A percentile compares a stretch with the other conserved stretches of the same genome.
Evolutionary conservation across 2,329 filamentous ascomycete species (phyloP).

Genomic region (Aspergillus sp.): DNA sequence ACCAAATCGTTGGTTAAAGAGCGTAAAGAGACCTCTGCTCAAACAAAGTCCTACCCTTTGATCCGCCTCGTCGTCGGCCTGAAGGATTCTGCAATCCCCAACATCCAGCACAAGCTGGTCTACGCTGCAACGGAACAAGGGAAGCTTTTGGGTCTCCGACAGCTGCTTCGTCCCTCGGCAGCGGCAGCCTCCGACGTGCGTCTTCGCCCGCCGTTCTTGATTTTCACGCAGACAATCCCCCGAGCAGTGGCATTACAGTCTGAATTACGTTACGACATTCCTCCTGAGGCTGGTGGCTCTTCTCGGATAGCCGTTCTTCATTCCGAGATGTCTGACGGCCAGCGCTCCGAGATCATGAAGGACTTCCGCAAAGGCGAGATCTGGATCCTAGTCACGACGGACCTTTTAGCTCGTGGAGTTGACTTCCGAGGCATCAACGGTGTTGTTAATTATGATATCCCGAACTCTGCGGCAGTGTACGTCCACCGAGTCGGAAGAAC

Average conservation of each 20-base stretch:
- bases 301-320: constrained; percentile 87
- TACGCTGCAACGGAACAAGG: constrained; percentile 93
- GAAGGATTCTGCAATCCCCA: constrained; percentile 93
- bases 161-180: constrained; percentile 76
- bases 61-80: constrained; percentile 90
- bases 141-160: constrained; percentile 86
- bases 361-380: constrained; percentile 88
- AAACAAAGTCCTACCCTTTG: constrained; percentile 48
- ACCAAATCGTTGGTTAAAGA: constrained; percentile 66
- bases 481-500: constrained; percentile 92
- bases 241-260: constrained; percentile 83
- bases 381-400: constrained; percentile 95
- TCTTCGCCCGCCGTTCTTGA: constrained; percentile 83
- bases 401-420: constrained; percentile 85
- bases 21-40: constrained; percentile 39
- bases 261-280: constrained; percentile 93
- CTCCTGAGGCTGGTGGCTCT: constrained; percentile 79
- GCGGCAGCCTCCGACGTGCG: constrained; percentile 47
- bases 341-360: constrained; percentile 78
- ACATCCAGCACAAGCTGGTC: constrained; percentile 81
- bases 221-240: constrained; percentile 95
- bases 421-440: constrained; percentile 95
- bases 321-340: constrained; percentile 74
- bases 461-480: constrained; percentile 84
- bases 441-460: constrained; percentile 96